A percentile compares a stretch with the other conserved stretches of the same genome.
phyloP scores from a whole-genome alignment of 768 basidiomycete species.

The Pleurotus ostreatus region DNA sequence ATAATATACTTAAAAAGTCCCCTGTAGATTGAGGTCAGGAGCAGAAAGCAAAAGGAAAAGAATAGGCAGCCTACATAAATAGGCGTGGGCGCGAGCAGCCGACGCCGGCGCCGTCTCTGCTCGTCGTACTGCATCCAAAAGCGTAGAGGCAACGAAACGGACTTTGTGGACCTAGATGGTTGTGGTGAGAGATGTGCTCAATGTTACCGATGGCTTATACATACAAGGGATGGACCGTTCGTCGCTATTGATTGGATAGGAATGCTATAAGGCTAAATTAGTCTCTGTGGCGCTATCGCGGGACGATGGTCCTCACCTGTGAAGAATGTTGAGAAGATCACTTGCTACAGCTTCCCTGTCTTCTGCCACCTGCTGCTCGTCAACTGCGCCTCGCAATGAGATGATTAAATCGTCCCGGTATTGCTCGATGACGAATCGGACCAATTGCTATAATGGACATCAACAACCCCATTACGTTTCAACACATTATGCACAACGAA shows the following conservation, averaged over 20 bases:
- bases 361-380: constrained; percentile 63
- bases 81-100: constrained; percentile 82
- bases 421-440: constrained; percentile 89
- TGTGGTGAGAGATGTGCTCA: neutral
- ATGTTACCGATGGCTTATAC: constrained; percentile 20
- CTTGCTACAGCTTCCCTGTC: constrained; percentile 83
- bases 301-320: constrained; percentile 44
- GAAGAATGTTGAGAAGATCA: constrained; percentile 81
- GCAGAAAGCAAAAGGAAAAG: constrained; percentile 3
- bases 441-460: constrained; percentile 65
- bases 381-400: constrained; percentile 59
- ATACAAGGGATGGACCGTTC: constrained; percentile 74
- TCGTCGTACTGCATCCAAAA: constrained; percentile 80
- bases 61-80: constrained; percentile 57
- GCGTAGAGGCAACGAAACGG: constrained; percentile 86
- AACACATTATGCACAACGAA: neutral
- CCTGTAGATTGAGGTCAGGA: constrained; percentile 36
- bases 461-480: neutral
- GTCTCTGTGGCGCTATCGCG: constrained; percentile 6
- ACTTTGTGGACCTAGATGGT: constrained; percentile 78
- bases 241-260: constrained; percentile 92
- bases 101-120: constrained; percentile 76
- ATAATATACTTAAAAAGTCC: constrained; percentile 90
- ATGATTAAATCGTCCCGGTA: constrained; percentile 83
- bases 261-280: constrained; percentile 46